Evolutionary conservation across 2,329 filamentous ascomycete species (phyloP), one percentile per base, ranked within the genome.

Genomic region (Ophiostoma ips): DNA sequence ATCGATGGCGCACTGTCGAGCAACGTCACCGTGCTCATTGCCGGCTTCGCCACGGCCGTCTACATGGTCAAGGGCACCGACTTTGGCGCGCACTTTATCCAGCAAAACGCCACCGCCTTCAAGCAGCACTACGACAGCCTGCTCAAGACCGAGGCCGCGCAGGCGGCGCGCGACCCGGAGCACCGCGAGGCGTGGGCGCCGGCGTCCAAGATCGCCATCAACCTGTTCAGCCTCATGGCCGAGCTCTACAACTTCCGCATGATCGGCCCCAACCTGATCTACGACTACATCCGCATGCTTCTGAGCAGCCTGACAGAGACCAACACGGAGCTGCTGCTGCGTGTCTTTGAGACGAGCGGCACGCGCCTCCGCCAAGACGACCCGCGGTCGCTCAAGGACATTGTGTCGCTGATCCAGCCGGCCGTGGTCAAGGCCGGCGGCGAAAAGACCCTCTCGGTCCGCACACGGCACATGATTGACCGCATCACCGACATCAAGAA

Each of bases 391-490:
- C 69, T 98, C 46, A 95, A 94, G 63, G 87, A 94, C 55, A 92
- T 98, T 55, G 82, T 95, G 6, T 70, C 83, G 11, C 72, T 87
- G 46, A 76, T 96, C 52, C 85, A 87, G 56, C 80, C 82, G 19
- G 79, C 82, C 1, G 76, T 89, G 3, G 71, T 77, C 1, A 80
- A 78, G 53, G 69, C 75, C 3, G 50, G 52, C 34, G 85, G 84
- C 5, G 79, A 85, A 58, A 70, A 71, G 12, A 83, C 80, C 18
- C 70, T 95, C 28, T 90, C 88, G 1, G 85, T 89, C 10, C 81
- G 92, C 50, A 95, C 90, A 1, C 94, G 85, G 57, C 95, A 95
- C 66, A 96, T 96, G 89, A 85, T 98, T 48, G 90, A 96, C 60
- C 92, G 84, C 1, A 95, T 98, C 63, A 87, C 85, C 52, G 87